Conservation (phyloP, 305 asterid species). For the Solanum hybrid region DNA sequence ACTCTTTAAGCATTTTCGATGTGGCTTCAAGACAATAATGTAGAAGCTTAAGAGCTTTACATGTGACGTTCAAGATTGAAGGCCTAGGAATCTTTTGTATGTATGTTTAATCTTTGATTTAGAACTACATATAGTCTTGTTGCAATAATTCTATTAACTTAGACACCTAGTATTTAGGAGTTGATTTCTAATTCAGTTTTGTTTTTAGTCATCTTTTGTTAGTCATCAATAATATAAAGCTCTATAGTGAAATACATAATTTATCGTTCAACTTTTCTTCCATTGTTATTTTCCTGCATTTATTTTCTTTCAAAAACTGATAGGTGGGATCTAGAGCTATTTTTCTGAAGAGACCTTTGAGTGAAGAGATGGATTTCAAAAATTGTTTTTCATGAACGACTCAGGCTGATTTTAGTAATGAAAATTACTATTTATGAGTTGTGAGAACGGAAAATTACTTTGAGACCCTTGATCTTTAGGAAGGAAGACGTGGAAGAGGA, state of each 20-base stretch:
- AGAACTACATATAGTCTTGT: not conserved
- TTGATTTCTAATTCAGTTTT: too few relatives aligned
- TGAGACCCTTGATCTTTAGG: not conserved
- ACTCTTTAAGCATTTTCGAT: not conserved
- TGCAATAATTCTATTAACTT: not conserved
- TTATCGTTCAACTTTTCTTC: too few relatives aligned
- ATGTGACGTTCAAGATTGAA: not conserved
- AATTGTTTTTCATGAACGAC: not conserved
- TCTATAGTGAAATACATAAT: not conserved
- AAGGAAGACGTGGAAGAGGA: not conserved
- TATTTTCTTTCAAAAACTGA: not conserved
- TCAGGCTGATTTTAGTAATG: not conserved
- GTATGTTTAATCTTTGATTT: not conserved
- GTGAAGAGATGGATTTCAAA: not conserved
- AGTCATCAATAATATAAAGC: not conserved
- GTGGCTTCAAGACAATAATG: not conserved
- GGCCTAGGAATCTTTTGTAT: not conserved
- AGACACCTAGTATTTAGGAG: not conserved
- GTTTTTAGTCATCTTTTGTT: not conserved
- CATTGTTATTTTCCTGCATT: not conserved
- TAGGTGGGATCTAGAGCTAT: not conserved
- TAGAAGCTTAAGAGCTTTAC: not conserved
- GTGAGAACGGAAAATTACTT: not conserved
- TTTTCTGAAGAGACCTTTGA: not conserved
- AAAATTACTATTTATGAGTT: not conserved